phyloP scores from a whole-genome alignment of 2,329 filamentous ascomycete genomes.

The Blastomyces parvus region DNA sequence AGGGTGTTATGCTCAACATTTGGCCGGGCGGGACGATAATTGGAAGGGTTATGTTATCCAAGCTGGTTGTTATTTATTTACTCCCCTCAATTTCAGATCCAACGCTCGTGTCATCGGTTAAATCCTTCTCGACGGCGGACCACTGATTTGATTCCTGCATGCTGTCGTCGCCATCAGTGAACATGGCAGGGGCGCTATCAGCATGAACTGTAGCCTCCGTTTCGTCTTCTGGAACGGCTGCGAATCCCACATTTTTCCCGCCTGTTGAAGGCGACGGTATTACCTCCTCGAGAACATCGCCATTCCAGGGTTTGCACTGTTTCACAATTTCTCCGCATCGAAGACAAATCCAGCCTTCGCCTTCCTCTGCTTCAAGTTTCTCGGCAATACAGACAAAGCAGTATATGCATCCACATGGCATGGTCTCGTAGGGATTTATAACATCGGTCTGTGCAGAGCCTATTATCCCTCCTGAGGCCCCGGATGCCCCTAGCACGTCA shows the following conservation, averaged over 20 bases:
- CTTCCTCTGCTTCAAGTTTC: constrained; percentile 81
- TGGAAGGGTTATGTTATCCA: not conserved
- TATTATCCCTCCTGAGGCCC: constrained; percentile 62
- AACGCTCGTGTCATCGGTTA: constrained; percentile 17
- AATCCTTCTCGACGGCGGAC: constrained; percentile 28
- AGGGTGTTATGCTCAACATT: not conserved
- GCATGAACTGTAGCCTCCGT: constrained; percentile 17
- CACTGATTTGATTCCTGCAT: constrained; percentile 31
- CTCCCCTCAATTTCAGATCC: constrained; percentile 8
- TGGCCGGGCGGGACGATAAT: not conserved
- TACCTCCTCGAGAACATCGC: constrained; percentile 60
- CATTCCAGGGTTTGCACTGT: constrained; percentile 82
- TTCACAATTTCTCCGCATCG: constrained; percentile 76
- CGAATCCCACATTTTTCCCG: constrained; percentile 36
- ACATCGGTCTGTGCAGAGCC: constrained; percentile 87
- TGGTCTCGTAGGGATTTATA: constrained; percentile 88
- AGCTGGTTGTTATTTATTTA: not conserved
- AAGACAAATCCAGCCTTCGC: constrained; percentile 85
- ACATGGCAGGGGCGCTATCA: constrained; percentile 18
- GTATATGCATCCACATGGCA: constrained; percentile 84
- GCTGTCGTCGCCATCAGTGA: constrained; percentile 26
- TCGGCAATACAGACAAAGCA: constrained; percentile 94
- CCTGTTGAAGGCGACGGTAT: constrained; percentile 22
- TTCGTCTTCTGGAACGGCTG: constrained; percentile 19
- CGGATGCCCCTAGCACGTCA: constrained; percentile 59